These are phyloP conservation scores for Actinomortierella ambigua DNA, from an alignment of 371 early-diverging fungal species.

Conservation along the genomic window DNA sequence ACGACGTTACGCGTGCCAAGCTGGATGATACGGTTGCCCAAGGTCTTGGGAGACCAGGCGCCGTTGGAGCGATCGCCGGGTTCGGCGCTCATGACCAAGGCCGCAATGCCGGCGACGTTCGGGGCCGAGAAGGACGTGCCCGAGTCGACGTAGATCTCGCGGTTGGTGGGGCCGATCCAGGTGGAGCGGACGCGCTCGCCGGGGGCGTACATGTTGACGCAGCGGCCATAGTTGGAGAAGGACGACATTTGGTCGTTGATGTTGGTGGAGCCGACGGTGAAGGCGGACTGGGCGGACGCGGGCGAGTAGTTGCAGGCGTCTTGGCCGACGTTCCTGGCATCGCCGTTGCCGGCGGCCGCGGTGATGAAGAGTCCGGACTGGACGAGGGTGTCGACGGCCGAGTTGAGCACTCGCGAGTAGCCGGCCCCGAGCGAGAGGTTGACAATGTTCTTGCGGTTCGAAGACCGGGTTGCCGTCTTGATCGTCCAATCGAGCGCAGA, in stretches of 20 bases:
- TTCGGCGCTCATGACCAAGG: conserved; percentile 54
- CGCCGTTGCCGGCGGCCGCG: conserved; percentile 72
- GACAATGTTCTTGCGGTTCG: conserved; percentile 38
- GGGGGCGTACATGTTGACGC: conserved; percentile 73
- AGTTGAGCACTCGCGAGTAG: conserved; percentile 55
- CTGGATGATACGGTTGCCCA: conserved; percentile 39
- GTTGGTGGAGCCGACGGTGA: conserved; percentile 73
- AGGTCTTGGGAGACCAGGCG: conserved; percentile 32
- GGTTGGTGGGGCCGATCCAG: conserved; percentile 50
- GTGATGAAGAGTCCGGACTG: conserved; percentile 57
- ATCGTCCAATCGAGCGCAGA: conserved; percentile 50
- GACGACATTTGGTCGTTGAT: conserved; percentile 59
- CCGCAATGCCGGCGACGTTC: conserved; percentile 79
- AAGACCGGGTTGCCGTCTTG: conserved; percentile 29
- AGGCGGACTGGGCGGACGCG: conserved; percentile 53
- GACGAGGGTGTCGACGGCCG: conserved; percentile 51
- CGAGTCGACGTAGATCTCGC: conserved; percentile 59
- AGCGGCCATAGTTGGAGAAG: conserved; percentile 80
- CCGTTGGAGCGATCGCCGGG: conserved; percentile 38
- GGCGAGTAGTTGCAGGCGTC: conserved; percentile 70
- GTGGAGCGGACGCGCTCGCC: conserved; percentile 59
- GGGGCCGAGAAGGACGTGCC: conserved; percentile 89
- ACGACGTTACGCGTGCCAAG: conserved; percentile 39
- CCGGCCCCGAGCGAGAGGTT: conserved; percentile 47
- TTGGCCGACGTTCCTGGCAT: conserved; percentile 53